Conservation (phyloP, 148 eudicot species). For the Arbutus unedo region DNA sequence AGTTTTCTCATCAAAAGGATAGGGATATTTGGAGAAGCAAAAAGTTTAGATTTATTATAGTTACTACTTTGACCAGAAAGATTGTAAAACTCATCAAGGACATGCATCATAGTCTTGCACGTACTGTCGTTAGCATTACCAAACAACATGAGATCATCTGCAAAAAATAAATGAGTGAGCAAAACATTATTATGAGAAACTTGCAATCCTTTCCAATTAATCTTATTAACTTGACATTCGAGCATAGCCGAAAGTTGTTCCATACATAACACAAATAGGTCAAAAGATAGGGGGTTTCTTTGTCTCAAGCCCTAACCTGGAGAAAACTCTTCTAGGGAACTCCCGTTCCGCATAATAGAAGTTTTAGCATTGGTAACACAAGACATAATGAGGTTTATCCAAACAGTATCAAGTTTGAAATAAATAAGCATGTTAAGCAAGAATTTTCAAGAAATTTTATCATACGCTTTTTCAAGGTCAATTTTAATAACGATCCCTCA, state of each 20-base stretch:
- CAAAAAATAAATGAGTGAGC: background rate
- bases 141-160: background rate
- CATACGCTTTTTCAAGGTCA: background rate
- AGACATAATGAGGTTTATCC: background rate
- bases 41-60: background rate
- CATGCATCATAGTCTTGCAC: background rate
- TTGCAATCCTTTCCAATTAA: background rate
- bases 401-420: background rate
- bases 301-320: background rate
- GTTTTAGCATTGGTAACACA: background rate
- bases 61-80: background rate
- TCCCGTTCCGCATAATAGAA: background rate
- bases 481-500: background rate
- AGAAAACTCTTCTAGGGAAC: background rate
- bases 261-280: background rate
- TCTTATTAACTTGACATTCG: too few species aligned
- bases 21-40: background rate
- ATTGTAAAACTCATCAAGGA: background rate
- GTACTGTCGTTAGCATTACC: background rate
- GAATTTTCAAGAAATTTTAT: background rate
- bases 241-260: background rate
- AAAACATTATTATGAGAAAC: too few species aligned
- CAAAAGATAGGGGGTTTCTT: background rate
- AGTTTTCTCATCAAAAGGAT: background rate
- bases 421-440: background rate